phyloP scores from a whole-genome alignment of 1,284 basidiomycete genomes.

The Pseudozyma flocculosa region DNA sequence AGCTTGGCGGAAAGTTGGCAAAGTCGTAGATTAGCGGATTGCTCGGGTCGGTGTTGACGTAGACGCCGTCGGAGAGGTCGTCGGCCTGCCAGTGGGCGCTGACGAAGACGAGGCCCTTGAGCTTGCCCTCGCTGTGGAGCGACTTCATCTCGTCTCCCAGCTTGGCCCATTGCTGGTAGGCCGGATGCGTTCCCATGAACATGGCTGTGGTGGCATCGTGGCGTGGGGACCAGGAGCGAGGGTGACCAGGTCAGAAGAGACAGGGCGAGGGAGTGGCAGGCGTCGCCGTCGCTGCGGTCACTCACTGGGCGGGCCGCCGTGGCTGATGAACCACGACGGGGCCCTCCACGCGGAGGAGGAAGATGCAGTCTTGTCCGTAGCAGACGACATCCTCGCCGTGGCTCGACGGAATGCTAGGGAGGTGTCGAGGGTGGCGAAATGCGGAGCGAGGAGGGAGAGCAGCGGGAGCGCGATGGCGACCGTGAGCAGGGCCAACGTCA shows the following conservation, averaged over 20 bases:
- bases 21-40: conserved; percentile 61
- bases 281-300: too few species aligned
- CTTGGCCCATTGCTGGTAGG: conserved; percentile 60
- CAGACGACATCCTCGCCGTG: too few species aligned
- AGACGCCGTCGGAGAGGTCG: conserved; percentile 36
- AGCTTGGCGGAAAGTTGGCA: conserved; percentile 56
- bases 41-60: conserved; percentile 54
- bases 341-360: conserved; percentile 5
- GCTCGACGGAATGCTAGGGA: too few species aligned
- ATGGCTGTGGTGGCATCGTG: too few species aligned
- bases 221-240: neutral
- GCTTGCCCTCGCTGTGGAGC: conserved; percentile 31
- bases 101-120: conserved; percentile 60
- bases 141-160: conserved; percentile 55
- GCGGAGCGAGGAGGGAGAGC: too few species aligned
- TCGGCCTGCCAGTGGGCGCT: conserved; percentile 62
- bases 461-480: too few species aligned
- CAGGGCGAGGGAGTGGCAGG: neutral
- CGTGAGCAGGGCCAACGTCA: too few species aligned
- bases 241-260: too few species aligned
- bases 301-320: conserved; percentile 59
- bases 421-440: too few species aligned
- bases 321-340: conserved; percentile 38
- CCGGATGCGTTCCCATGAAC: conserved; percentile 56
- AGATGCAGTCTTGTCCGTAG: too few species aligned